Base-by-base conservation (phyloP, 768 basidiomycete species). In the Boletus sp. region DNA sequence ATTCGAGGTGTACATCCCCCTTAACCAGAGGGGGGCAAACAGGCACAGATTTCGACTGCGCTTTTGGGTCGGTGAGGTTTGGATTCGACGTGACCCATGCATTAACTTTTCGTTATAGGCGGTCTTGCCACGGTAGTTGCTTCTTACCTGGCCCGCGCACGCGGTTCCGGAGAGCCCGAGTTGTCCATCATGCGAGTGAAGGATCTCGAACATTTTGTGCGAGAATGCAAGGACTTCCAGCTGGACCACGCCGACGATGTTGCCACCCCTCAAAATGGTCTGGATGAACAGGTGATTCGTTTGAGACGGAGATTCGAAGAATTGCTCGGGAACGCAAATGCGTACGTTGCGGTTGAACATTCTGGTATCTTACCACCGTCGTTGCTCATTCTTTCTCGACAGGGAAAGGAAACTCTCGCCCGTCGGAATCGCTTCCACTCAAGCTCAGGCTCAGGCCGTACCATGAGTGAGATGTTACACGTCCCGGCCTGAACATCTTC, bases 151-250 rank as follows among this genome's bases (percentile, higher is more conserved):
- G 89, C 89, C 4, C 82, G 84, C 15, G 77, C 80, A 30, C 82
- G 87, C 30, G 86, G 87, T 7, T 83, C 86, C 0, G 81, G 81
- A 40, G 89, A 90, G 62, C 89, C 89, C 2, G 86, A 90, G 58
- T 52, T 78, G 17, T 87, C 86, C 1, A 75, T 77, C 36, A 66
- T 73, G 2, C 80, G 82, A 11, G 76, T 76, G 5, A 83, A 84
- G 58, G 84, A 86, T 55, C 75, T 90, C 2, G 84, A 88, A 29
- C 79, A 83, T 20, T 91, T 83, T 61, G 72, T 90, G 28, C 84
- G 89, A 30, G 84, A 89, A 59, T 76, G 77, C 37, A 65, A 77
- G 44, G 80, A 82, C 3, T 87, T 85, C 61, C 63, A 77, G 50
- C 72, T 87, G 64, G 89, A 90, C 60, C 67, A 79, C 52, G 87